A percentile compares a stretch with the other conserved stretches of the same genome.
Evolutionary conservation across 305 asterid genomes (phyloP).

Genomic region (Fraxinus platypoda): DNA sequence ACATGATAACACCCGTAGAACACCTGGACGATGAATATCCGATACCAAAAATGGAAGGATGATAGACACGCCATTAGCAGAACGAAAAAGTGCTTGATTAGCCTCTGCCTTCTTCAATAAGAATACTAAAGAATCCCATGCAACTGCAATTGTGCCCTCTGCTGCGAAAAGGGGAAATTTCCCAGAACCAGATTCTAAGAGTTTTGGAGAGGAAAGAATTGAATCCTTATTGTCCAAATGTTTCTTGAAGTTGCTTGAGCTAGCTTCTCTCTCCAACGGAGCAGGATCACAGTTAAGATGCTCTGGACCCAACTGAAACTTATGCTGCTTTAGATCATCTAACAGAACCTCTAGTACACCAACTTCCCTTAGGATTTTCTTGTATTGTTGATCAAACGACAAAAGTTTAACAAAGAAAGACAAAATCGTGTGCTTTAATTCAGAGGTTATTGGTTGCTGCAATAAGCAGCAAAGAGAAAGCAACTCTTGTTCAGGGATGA

Average conservation of each 20-base stretch:
- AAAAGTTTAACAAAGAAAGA: constrained; percentile 87
- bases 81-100: constrained; percentile 82
- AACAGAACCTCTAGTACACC: constrained; percentile 93
- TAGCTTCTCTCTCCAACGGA: constrained; percentile 59
- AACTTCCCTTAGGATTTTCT: constrained; percentile 87
- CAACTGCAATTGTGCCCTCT: constrained; percentile 67
- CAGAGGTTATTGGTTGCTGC: constrained; percentile 88
- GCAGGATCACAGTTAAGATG: constrained; percentile 49
- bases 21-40: constrained; percentile 87
- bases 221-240: constrained; percentile 78
- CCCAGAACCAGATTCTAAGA: constrained; percentile 83
- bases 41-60: constrained; percentile 88
- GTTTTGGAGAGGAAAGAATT: constrained; percentile 91
- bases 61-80: constrained; percentile 70
- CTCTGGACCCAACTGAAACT: constrained; percentile 64
- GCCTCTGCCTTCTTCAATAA: constrained; percentile 88
- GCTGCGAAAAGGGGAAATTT: constrained; percentile 75
- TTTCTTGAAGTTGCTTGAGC: constrained; percentile 76
- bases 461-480: constrained; percentile 94
- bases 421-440: constrained; percentile 76
- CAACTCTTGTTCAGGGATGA: constrained; percentile 96
- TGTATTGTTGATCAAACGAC: constrained; percentile 97
- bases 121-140: constrained; percentile 96
- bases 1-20: constrained; percentile 85
- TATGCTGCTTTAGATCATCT: constrained; percentile 96